Base-by-base conservation (phyloP, 805 yeast genomes). In the Starmerella potacharoeniae region DNA sequence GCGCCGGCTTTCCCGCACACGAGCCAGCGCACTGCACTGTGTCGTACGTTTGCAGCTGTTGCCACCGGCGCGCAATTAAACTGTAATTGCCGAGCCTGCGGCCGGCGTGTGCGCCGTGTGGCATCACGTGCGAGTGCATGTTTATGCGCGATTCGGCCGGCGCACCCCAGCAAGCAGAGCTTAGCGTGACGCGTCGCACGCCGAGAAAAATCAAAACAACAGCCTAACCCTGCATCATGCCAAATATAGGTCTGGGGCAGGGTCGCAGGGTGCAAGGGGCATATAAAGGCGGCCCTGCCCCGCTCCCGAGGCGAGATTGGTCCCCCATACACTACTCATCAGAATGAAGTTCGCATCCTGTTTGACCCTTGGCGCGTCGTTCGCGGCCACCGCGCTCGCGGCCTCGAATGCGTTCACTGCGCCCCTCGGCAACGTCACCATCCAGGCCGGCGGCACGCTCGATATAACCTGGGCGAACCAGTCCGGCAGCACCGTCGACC, bases 401-500 rank as follows among this genome's bases (percentile, higher is more conserved):
- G 63, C 60, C 28, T 46, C 57, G 57, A 69, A 69, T 60, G 64
- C 69, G 41, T 63, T 69, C 63, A 63, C 67, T 42, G 51, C 64
- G 48, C 73, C 72, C 31, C 58, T 59, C 31, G 60, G 60, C 13
- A 59, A 58, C 55, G 64, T 62, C 49, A 58, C 63, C 44, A 54
- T 68, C 49, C 45, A 59, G 36, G 70, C 70, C 49, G 73, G 72
- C 29, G 52, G 59, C 35, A 48, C 60, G 43, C 55, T 64, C 52
- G 60, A 62, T 52, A 59, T 69, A 55, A 49, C 61, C 37, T 69
- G 73, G 73, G 58, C 60, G 53, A 60, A 64, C 62, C 62, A 67
- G 52, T 61, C 61, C 35, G 71, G 73, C 51, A 49, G 62, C 58
- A 56, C 63, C 42, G 66, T 69, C 54, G 62, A 66, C 56, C 62